Conservation (phyloP, 345 rosid genomes). For the Lepidium didymum region DNA sequence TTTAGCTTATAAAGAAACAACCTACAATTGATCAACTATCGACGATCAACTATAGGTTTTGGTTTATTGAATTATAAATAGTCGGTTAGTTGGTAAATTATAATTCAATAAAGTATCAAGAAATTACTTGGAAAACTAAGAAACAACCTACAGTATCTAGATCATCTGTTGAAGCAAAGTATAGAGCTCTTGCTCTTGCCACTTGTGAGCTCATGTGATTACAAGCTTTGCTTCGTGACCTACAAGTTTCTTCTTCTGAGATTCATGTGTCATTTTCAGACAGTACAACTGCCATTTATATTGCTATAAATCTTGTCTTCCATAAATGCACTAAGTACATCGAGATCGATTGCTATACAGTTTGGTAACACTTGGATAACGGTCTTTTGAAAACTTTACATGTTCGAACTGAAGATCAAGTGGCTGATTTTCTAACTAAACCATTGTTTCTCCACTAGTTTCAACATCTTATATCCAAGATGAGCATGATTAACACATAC, state of each 20-base stretch:
- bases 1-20: too few species aligned
- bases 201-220: background rate
- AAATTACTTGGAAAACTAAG: too few species aligned
- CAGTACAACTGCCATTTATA: background rate
- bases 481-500: too few species aligned
- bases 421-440: background rate
- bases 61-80: too few species aligned
- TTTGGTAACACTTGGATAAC: background rate
- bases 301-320: background rate
- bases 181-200: background rate
- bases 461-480: too few species aligned
- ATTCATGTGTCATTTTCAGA: background rate
- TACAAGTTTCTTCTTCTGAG: background rate
- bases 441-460: background rate
- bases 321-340: background rate
- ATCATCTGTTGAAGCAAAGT: background rate
- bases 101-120: too few species aligned
- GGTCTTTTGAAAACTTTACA: background rate
- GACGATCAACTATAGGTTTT: too few species aligned
- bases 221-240: background rate
- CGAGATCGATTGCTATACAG: background rate
- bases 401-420: background rate
- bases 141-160: background rate
- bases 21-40: too few species aligned
- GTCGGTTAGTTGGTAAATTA: too few species aligned